Evolutionary conservation across 495 filamentous ascomycete species (phyloP), one percentile per base, ranked within the genome.

Genomic region (Trichodelitschia bisporula): DNA sequence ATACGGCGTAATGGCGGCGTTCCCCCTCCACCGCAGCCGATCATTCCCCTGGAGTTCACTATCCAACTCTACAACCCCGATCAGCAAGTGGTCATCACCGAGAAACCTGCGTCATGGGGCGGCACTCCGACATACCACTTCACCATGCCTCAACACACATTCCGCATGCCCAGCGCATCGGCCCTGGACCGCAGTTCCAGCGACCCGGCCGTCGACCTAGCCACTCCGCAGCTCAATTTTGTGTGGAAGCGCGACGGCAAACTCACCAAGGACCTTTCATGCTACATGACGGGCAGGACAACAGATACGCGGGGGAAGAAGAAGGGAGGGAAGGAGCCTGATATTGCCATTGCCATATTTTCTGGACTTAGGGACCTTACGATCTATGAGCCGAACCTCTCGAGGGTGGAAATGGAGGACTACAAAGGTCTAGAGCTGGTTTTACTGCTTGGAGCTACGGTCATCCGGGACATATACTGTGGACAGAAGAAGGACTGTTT

Each of bases 11-110:
- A 79, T 42, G 65, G 66, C 29, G 73, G 72, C 2, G 53, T 65
- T 0, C 54, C 72, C 2, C 72, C 76, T 12, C 59, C 71, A 3
- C 68, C 73, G 0, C 71, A 82, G 40, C 72, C 84, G 8, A 58
- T 80, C 15, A 54, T 83, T 19, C 86, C 86, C 1, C 64, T 64
- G 26, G 61, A 62, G 30, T 91, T 95, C 48, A 59, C 62, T 12
- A 61, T 95, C 31, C 75, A 84, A 39, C 70, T 97, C 8, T 95
- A 93, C 61, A 80, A 91, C 44, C 86, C 86, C 0, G 83, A 93
- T 53, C 83, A 90, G 48, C 57, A 74, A 37, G 55, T 95, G 17
- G 32, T 54, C 0, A 58, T 95, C 26, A 67, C 59, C 45, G 64
- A 76, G 46, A 64, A 75, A 34, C 55, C 66, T 25, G 73, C 73